Base-by-base conservation (phyloP, 768 basidiomycete genomes). In the Suillus spraguei region DNA sequence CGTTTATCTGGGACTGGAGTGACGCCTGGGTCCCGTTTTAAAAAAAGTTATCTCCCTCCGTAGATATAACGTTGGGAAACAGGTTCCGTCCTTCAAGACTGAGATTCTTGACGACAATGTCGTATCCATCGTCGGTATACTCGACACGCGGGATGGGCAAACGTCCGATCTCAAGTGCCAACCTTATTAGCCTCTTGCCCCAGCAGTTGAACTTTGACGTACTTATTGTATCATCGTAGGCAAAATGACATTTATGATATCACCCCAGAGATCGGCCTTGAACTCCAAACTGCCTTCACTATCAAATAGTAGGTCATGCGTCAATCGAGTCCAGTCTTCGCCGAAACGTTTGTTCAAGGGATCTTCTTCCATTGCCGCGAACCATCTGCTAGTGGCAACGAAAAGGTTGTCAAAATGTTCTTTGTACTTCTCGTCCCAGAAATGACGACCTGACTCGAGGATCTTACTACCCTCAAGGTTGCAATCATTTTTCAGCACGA, bases 61-160 rank as follows among this genome's bases (percentile, higher is more conserved):
- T 65, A 5, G 83, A 78, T 56, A 92, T 82, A 63, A 90, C 71
- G 69, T 90, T 93, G 1, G 95, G 95, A 83, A 96, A 90, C 3
- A 99, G 78, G 78, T 98, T 97, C 46, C 88, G 85, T 10, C 94
- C 94, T 65, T 92, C 88, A 20, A 96, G 82, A 1, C 92, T 91
- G 39, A 98, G 84, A 74, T 97, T 98, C 82, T 98, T 97, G 66
- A 98, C 87, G 63, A 97, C 92, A 50, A 97, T 83, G 69, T 97
- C 96, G 64, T 96, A 78, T 6, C 82, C 72, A 59, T 94, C 89
- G 76, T 97, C 94, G 41, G 91, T 90, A 78, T 97, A 99, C 76
- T 97, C 96, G 72, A 95, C 86, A 41, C 95, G 89, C 0, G 97
- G 97, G 66, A 99, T 96, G 9, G 95, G 95, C 61, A 96, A 72